Evolutionary conservation across 805 yeast genomes (phyloP).

Genomic region (Candida quercuum): DNA sequence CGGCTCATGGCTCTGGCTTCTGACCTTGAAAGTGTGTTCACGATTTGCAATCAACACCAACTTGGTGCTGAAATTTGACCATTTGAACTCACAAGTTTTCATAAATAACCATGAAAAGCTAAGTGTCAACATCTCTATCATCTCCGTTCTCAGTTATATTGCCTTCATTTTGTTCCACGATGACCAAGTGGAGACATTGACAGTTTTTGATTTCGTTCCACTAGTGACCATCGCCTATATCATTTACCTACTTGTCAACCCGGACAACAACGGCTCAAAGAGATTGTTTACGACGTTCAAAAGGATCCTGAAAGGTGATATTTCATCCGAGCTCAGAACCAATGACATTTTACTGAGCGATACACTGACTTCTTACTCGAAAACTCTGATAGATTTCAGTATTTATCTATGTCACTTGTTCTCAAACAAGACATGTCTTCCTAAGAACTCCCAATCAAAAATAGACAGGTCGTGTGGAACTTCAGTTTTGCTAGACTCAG

Average conservation of each 20-base stretch:
- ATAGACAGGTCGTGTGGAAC: conserved; percentile 31
- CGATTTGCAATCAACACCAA: conserved; percentile 39
- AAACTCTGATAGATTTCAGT: conserved; percentile 67
- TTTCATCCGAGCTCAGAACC: conserved; percentile 55
- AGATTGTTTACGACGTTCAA: conserved; percentile 44
- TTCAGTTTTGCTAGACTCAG: conserved; percentile 29
- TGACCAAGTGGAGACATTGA: conserved; percentile 18
- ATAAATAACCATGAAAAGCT: conserved; percentile 15
- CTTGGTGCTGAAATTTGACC: conserved; percentile 36
- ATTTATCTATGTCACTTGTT: conserved; percentile 46
- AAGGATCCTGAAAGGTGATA: conserved; percentile 53
- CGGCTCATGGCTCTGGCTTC: conserved; percentile 51
- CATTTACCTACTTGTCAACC: conserved; percentile 32
- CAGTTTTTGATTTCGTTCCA: conserved; percentile 31
- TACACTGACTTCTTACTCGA: conserved; percentile 75
- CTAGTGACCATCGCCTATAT: conserved; percentile 31
- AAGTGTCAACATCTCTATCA: conserved; percentile 17
- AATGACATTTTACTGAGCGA: conserved; percentile 84
- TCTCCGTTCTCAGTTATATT: conserved; percentile 24
- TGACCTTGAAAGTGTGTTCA: conserved; percentile 35
- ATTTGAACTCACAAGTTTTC: conserved; percentile 22
- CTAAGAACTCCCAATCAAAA: conserved; percentile 15
- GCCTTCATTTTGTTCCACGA: conserved; percentile 23
- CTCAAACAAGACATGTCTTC: conserved; percentile 31
- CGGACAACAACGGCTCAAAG: conserved; percentile 25